Conservation (phyloP, 1,284 basidiomycete genomes). For the Leccinum brunneo-olivaceum region DNA sequence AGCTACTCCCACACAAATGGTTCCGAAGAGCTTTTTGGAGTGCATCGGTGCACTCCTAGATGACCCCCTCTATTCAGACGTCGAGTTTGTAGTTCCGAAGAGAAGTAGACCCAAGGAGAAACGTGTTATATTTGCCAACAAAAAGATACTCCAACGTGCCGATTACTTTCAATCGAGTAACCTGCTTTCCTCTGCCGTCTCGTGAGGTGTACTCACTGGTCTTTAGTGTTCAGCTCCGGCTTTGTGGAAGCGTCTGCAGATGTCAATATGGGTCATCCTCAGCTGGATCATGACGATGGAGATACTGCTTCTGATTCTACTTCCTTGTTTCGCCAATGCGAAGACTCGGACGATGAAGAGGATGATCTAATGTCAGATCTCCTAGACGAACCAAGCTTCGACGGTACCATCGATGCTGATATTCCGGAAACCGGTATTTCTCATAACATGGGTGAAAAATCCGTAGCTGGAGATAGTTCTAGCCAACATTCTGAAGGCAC, state of each 20-base stretch:
- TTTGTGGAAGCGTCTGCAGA: conserved; percentile 50
- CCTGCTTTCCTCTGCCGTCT: conserved; percentile 3
- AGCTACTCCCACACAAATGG: conserved; percentile 41
- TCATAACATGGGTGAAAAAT: conserved; percentile 1
- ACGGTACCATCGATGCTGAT: conserved; percentile 23
- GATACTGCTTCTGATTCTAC: conserved; percentile 24
- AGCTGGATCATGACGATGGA: conserved; percentile 21
- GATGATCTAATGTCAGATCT: conserved; percentile 27
- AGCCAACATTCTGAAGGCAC: conserved; percentile 8
- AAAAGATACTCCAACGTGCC: conserved; percentile 59
- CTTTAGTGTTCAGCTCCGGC: conserved; percentile 61
- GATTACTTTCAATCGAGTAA: conserved; percentile 74
- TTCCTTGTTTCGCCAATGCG: conserved; percentile 35
- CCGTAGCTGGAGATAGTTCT: conserved; percentile 8
- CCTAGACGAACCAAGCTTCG: conserved; percentile 28
- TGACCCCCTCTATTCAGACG: conserved; percentile 76
- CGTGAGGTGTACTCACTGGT: conserved; percentile 1
- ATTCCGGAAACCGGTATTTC: conserved; percentile 6
- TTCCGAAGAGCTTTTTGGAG: conserved; percentile 59
- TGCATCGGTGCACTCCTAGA: conserved; percentile 71
- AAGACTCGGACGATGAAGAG: conserved; percentile 63
- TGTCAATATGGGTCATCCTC: conserved; percentile 6
- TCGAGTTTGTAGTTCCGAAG: conserved; percentile 68
- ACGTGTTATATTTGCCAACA: conserved; percentile 58
- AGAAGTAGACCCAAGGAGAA: conserved; percentile 35